Evolutionary conservation across 371 early-diverging fungal species (phyloP).

Genomic region (Apophysomyces ossiformis): DNA sequence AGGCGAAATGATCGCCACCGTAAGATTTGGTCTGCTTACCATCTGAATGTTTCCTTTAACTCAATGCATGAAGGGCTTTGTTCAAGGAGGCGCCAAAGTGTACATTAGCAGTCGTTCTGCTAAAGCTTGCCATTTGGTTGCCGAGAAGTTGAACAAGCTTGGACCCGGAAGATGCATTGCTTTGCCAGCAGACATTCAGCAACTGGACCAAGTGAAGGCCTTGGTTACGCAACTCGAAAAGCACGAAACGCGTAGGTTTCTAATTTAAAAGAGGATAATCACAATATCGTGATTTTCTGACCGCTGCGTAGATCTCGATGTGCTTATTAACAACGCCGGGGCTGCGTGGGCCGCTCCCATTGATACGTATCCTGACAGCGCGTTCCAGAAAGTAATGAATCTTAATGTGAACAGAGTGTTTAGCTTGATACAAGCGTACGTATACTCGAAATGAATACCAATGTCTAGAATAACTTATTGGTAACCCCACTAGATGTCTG

Average conservation of each 20-base stretch:
- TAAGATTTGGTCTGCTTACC: slow-evolving; percentile 19
- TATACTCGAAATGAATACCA: slow-evolving; percentile 9
- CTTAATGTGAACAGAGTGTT: slow-evolving; percentile 89
- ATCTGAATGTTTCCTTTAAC: not conserved
- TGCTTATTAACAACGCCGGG: slow-evolving; percentile 88
- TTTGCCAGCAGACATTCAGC: slow-evolving; percentile 80
- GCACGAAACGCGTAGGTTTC: slow-evolving; percentile 59
- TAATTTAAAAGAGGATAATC: not conserved
- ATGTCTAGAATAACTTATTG: not conserved
- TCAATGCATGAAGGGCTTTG: slow-evolving; percentile 58
- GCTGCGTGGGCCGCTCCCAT: slow-evolving; percentile 78
- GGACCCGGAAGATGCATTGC: slow-evolving; percentile 79
- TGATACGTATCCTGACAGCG: slow-evolving; percentile 68
- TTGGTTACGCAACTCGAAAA: slow-evolving; percentile 64
- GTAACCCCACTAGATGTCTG: slow-evolving; percentile 47
- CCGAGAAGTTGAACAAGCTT: slow-evolving; percentile 57
- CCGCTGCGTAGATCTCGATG: slow-evolving; percentile 64
- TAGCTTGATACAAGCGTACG: slow-evolving; percentile 80
- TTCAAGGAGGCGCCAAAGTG: slow-evolving; percentile 76
- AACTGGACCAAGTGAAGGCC: slow-evolving; percentile 59
- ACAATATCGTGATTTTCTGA: not conserved
- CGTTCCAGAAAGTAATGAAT: slow-evolving; percentile 83
- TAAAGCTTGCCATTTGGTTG: slow-evolving; percentile 62
- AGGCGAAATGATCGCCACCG: slow-evolving; percentile 74
- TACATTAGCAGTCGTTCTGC: slow-evolving; percentile 76